Evolutionary conservation across 1,284 basidiomycete genomes (phyloP), one percentile per base, ranked within the genome.

Genomic region (Moesziomyces sp.): DNA sequence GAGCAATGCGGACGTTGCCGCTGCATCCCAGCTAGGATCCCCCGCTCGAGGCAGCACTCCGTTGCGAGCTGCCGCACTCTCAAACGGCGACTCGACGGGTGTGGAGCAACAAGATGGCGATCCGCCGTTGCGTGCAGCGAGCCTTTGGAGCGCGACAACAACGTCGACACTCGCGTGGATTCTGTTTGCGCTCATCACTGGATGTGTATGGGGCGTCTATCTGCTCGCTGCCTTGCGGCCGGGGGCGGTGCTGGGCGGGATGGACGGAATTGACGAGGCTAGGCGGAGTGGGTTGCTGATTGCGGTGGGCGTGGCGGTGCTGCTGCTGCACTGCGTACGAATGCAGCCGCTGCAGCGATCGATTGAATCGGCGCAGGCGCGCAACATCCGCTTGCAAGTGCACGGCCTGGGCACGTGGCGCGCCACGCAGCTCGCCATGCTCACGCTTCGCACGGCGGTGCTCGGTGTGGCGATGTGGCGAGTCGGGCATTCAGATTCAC

Each of bases 321-420:
- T 68, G 33, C 30, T 62, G 9, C 11, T 28, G 1, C 21, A 30
- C 10, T 51, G 50, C 23, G 30, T n/a, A 23, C 52, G 21, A 5
- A 42, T 62, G 21, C 52, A 68, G 10, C 59, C 59, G 6, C 48
- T 68, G 28, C 46, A 58, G 48, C 65, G 55, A 18, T 61, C 55
- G 11, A 38, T 58, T 38, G 55, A 58, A 5, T 53, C 28, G 7
- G 65, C 59, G 18, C 24, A 52, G 40, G 48, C 52, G 14, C 59
- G 65, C 13, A 55, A 55, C 24, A 30, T 66, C 11, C 58, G 69
- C 40, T 47, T 58, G 16, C 45, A 65, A 24, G 48, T 33, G 7
- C 24, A 35, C 8, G 69, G 69, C 0, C 18, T 47, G 23, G 30
- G 11, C 1, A 8, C 50, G 3, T 72, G 69, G 69, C 26, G 42